Evolutionary conservation across 345 rosid genomes (phyloP).

Genomic region (rapeseed (Brassica napus)): Da-Ae NC_063437.1:1719501-1720000

Average conservation of each 20-base stretch:
- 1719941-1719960: conserved; percentile 28
- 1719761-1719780: conserved; percentile 35
- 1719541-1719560: background rate
- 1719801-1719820: conserved; percentile 23
- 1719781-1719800: conserved; percentile 30
- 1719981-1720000: conserved; percentile 14
- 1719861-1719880: conserved; percentile 9
- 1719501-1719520: conserved; percentile 27
- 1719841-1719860: conserved; percentile 23
- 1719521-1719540: conserved; percentile 29
- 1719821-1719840: conserved; percentile 4
- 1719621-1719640: too few relatives aligned
- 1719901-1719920: conserved; percentile 35
- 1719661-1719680: conserved; percentile 22
- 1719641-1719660: conserved; percentile 31
- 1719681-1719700: conserved; percentile 18
- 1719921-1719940: conserved; percentile 23
- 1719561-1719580: conserved; percentile 21
- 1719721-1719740: conserved; percentile 33
- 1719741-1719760: conserved; percentile 29
- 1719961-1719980: conserved; percentile 27
- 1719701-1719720: conserved; percentile 33
- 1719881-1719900: conserved; percentile 19
- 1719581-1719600: conserved; percentile 19
- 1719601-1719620: too few relatives aligned